A percentile compares a stretch with the other conserved stretches of the same genome.
Evolutionary conservation across 2,329 filamentous ascomycete species (phyloP).

Genomic region (Aspergillus sp.): DNA sequence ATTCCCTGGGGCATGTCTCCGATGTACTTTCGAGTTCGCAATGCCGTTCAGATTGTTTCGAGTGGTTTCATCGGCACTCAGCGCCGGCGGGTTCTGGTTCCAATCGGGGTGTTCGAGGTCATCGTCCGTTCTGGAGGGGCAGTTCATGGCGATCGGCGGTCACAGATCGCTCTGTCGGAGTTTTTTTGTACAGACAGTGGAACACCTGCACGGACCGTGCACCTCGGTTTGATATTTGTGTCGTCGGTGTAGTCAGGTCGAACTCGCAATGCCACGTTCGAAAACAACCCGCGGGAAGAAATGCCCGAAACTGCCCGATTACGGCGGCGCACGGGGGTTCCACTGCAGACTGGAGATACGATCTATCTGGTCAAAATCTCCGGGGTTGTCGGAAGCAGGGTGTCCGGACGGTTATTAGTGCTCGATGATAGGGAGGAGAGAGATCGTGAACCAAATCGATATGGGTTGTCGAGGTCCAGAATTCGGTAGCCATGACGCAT

Average conservation of each 20-base stretch:
- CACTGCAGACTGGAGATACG: background rate
- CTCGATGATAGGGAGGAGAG: background rate
- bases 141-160: conserved; percentile 54
- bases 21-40: conserved; percentile 56
- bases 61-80: conserved; percentile 62
- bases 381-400: background rate
- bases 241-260: background rate
- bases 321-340: background rate
- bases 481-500: background rate
- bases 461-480: background rate
- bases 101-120: conserved; percentile 52
- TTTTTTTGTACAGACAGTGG: background rate
- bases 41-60: conserved; percentile 62
- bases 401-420: background rate
- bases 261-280: background rate
- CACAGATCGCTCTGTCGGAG: background rate
- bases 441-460: background rate
- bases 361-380: background rate
- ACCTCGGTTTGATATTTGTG: background rate
- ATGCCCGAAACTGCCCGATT: conserved; percentile 27
- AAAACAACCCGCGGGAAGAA: conserved; percentile 14
- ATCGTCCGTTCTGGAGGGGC: conserved; percentile 62
- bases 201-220: background rate
- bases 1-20: conserved; percentile 34
- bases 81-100: conserved; percentile 61